phyloP scores from a whole-genome alignment of 2,329 filamentous ascomycete genomes.

The Dactylellina parvicollis region DNA sequence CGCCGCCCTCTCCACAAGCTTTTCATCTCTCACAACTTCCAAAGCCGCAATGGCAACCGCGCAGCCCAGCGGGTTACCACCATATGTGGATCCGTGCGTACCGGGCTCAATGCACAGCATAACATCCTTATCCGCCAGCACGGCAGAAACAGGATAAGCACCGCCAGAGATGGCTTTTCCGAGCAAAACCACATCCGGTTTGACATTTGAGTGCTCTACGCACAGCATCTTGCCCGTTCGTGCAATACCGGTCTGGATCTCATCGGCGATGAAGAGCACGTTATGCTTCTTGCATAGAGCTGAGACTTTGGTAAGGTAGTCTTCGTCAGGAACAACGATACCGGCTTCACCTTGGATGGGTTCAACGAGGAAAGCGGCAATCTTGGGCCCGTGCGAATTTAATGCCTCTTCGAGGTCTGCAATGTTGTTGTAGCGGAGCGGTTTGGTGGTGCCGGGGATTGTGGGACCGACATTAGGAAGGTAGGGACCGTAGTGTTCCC shows the following conservation, averaged over 20 bases:
- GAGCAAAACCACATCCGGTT: constrained; percentile 91
- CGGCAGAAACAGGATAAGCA: constrained; percentile 98
- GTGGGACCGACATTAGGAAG: constrained; percentile 84
- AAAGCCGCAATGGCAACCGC: constrained; percentile 94
- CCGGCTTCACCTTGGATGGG: constrained; percentile 98
- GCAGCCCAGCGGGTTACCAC: constrained; percentile 93
- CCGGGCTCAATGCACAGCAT: constrained; percentile 97
- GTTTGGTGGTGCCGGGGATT: constrained; percentile 77
- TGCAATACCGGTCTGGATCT: constrained; percentile 93
- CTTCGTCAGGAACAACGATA: constrained; percentile 90
- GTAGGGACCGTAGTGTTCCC: constrained; percentile 96
- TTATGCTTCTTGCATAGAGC: constrained; percentile 94
- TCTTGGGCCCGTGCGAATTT: constrained; percentile 81
- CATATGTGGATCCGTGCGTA: constrained; percentile 98
- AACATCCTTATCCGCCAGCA: constrained; percentile 85
- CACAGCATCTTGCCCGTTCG: constrained; percentile 93
- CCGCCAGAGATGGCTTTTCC: constrained; percentile 98
- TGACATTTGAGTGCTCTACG: constrained; percentile 93
- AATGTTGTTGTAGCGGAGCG: constrained; percentile 87
- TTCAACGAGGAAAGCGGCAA: constrained; percentile 92
- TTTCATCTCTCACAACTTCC: constrained; percentile 91
- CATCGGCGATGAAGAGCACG: constrained; percentile 93
- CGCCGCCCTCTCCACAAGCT: constrained; percentile 84
- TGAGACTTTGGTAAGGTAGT: constrained; percentile 82
- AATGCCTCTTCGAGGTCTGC: constrained; percentile 81